Conservation (phyloP, 805 yeast species). For the Candida berthetii region DNA sequence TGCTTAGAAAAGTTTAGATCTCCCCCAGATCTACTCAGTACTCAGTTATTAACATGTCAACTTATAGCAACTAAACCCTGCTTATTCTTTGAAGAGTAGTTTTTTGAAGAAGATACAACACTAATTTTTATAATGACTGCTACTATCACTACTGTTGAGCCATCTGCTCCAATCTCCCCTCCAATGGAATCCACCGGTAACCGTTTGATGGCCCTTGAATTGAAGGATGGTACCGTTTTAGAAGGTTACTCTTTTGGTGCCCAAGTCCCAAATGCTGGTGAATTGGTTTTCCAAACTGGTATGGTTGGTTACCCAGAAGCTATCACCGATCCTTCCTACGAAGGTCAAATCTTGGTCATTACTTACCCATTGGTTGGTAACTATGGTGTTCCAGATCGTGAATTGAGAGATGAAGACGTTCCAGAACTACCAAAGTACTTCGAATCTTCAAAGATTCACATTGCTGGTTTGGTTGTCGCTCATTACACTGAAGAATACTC, state of each 20-base stretch:
- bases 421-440: conserved; percentile 83
- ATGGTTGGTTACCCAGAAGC: conserved; percentile 99
- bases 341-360: conserved; percentile 94
- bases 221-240: conserved; percentile 77
- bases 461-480: conserved; percentile 95
- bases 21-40: too few species aligned
- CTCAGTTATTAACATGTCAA: too few species aligned
- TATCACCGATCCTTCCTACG: conserved; percentile 96
- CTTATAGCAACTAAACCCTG: too few species aligned
- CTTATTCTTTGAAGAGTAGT: too few species aligned
- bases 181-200: conserved; percentile 82
- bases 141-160: conserved; percentile 12
- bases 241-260: conserved; percentile 99
- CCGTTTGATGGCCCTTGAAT: conserved; percentile 80
- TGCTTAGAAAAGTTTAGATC: too few species aligned
- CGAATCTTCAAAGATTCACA: conserved; percentile 87
- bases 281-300: conserved; percentile 98
- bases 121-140: too few species aligned
- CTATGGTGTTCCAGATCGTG: conserved; percentile 96
- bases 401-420: conserved; percentile 65
- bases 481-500: conserved; percentile 95
- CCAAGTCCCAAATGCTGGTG: conserved; percentile 84
- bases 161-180: conserved; percentile 83
- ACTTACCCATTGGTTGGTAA: conserved; percentile 97
- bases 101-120: too few species aligned